phyloP scores from a whole-genome alignment of 1,139 yeast genomes.

The Kodamaea anthophila region DNA sequence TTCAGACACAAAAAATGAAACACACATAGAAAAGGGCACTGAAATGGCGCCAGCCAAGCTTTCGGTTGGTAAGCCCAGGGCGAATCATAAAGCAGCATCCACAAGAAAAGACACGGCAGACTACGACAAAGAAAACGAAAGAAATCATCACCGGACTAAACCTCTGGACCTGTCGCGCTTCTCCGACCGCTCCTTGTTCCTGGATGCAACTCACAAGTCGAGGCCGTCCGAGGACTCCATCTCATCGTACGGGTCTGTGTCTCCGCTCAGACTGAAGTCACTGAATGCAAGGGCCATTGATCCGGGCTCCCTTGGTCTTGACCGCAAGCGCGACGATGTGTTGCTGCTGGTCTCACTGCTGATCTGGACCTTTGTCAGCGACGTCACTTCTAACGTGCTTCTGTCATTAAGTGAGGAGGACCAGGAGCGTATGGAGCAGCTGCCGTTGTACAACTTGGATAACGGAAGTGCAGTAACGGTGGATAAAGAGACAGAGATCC shows the following conservation, averaged over 20 bases:
- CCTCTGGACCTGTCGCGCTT: too few species aligned
- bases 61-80: too few species aligned
- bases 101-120: too few species aligned
- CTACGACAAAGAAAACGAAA: too few species aligned
- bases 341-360: slow-evolving; percentile 38
- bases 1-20: too few species aligned
- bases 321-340: slow-evolving; percentile 25
- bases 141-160: too few species aligned
- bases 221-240: slow-evolving; percentile 24
- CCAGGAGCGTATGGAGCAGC: slow-evolving; percentile 2
- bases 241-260: slow-evolving; percentile 20
- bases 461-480: slow-evolving; percentile 20
- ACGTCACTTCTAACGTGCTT: slow-evolving; percentile 34
- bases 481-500: slow-evolving; percentile 6
- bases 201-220: slow-evolving; percentile 12
- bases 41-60: too few species aligned
- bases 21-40: too few species aligned
- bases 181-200: too few species aligned
- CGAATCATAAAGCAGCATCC: too few species aligned
- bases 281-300: too few species aligned
- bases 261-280: slow-evolving; percentile 23
- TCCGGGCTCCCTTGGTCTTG: too few species aligned
- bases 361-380: slow-evolving; percentile 43
- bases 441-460: slow-evolving; percentile 21
- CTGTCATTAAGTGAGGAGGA: slow-evolving; percentile 30